phyloP scores from a whole-genome alignment of 352 stramenopile genomes.

The Phytopythium oedochilum region DNA sequence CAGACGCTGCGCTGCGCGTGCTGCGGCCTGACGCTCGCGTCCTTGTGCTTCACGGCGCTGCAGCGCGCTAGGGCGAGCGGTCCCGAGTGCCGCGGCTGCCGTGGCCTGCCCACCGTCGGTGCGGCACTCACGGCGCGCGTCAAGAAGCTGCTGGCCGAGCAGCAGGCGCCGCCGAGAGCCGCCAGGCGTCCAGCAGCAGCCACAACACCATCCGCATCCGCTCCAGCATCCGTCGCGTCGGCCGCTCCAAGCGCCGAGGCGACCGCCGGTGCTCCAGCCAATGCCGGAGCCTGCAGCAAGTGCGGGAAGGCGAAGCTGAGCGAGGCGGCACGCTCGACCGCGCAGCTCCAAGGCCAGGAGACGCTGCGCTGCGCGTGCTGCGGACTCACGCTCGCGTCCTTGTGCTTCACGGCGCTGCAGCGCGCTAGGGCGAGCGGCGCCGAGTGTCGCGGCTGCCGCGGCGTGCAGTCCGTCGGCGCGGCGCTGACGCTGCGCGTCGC shows the following conservation, averaged over 20 bases:
- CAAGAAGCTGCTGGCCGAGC: background rate
- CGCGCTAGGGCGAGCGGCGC: background rate
- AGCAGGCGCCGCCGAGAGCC: too few species aligned
- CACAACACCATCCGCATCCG: too few species aligned
- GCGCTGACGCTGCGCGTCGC: background rate
- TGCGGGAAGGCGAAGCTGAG: background rate
- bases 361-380: background rate
- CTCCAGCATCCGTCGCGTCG: too few species aligned
- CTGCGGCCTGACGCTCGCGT: background rate
- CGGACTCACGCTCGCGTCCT: background rate
- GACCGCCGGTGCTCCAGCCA: background rate
- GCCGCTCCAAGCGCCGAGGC: too few species aligned
- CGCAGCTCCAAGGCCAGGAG: background rate
- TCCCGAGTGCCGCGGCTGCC: background rate
- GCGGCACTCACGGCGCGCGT: background rate
- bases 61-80: background rate
- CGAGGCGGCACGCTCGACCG: background rate
- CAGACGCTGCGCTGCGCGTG: background rate
- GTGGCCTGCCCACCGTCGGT: background rate
- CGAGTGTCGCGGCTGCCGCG: conserved; percentile 3
- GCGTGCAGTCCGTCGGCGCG: background rate
- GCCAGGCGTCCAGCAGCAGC: too few species aligned
- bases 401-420: conserved; percentile 3
- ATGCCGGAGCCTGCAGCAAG: background rate
- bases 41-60: conserved; percentile 3